Evolutionary conservation across 2,329 filamentous ascomycete species (phyloP).

Genomic region (Nemania bipapillata): DNA sequence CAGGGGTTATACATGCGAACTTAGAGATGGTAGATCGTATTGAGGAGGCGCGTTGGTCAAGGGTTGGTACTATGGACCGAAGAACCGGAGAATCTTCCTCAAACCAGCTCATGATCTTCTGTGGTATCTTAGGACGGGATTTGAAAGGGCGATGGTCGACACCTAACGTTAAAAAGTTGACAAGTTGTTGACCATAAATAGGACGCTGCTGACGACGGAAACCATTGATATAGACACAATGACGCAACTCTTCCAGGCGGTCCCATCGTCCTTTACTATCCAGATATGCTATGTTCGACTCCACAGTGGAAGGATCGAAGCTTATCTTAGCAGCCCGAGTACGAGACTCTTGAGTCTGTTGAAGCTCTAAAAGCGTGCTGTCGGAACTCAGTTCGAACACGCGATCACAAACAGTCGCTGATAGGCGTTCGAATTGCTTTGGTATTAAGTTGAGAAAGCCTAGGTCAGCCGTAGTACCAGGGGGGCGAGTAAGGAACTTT

Average conservation of each 20-base stretch:
- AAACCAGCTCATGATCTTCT: slow-evolving; percentile 77
- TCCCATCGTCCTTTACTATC: slow-evolving; percentile 76
- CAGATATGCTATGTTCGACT: slow-evolving; percentile 76
- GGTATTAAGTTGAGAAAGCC: slow-evolving; percentile 84
- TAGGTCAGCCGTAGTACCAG: slow-evolving; percentile 74
- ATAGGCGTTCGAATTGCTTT: slow-evolving; percentile 73
- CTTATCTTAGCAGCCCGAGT: slow-evolving; percentile 65
- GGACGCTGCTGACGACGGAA: slow-evolving; percentile 82
- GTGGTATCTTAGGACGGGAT: slow-evolving; percentile 69
- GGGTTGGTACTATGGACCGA: slow-evolving; percentile 74
- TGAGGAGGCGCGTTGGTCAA: slow-evolving; percentile 76
- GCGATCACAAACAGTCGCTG: slow-evolving; percentile 63
- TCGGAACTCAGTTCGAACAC: slow-evolving; percentile 76
- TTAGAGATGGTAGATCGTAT: slow-evolving; percentile 82
- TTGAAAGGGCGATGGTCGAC: slow-evolving; percentile 68
- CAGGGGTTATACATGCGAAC: slow-evolving; percentile 92
- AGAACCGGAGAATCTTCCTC: slow-evolving; percentile 74
- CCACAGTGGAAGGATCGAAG: slow-evolving; percentile 73
- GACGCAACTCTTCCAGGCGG: slow-evolving; percentile 80
- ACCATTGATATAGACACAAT: slow-evolving; percentile 82
- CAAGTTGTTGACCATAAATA: slow-evolving; percentile 81
- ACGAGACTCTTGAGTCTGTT: slow-evolving; percentile 74
- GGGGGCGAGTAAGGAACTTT: slow-evolving; percentile 69
- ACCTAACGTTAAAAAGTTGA: slow-evolving; percentile 77
- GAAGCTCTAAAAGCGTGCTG: slow-evolving; percentile 73